Conservation (phyloP, 805 yeast species). For the Tetrapisispora phaffii region DNA sequence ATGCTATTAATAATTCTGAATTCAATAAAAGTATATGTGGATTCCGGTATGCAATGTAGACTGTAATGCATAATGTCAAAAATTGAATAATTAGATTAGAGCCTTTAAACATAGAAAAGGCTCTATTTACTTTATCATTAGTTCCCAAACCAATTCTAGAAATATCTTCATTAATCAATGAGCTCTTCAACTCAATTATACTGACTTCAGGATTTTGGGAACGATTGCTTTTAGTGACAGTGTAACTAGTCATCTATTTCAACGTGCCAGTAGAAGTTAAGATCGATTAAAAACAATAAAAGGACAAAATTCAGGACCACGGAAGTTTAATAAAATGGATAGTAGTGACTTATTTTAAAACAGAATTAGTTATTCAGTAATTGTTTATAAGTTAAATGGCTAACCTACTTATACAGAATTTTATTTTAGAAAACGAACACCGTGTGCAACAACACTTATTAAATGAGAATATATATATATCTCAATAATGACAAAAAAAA, state of each 20-base stretch:
- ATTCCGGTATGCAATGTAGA: neutral
- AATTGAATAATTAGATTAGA: neutral
- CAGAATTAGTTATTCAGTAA: too few relatives aligned
- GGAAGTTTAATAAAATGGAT: too few relatives aligned
- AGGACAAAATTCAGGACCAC: too few relatives aligned
- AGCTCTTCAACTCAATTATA: neutral
- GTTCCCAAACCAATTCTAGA: neutral
- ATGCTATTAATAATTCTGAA: neutral
- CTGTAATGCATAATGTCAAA: neutral
- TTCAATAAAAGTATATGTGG: neutral
- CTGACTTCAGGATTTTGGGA: neutral
- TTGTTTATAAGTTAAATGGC: too few relatives aligned
- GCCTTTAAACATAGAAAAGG: neutral
- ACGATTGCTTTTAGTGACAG: neutral
- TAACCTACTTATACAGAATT: too few relatives aligned
- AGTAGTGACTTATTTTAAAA: too few relatives aligned
- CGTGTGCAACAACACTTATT: too few relatives aligned
- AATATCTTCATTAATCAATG: too few relatives aligned
- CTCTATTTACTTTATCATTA: neutral
- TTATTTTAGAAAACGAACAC: too few relatives aligned
- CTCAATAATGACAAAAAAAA: too few relatives aligned
- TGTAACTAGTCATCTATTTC: neutral
- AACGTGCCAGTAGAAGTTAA: neutral
- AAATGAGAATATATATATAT: too few relatives aligned
- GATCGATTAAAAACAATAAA: too few relatives aligned